These are phyloP conservation scores for Evansstolkia leycettana DNA, from an alignment of 495 filamentous ascomycete genomes.

Conservation along the genomic window DNA sequence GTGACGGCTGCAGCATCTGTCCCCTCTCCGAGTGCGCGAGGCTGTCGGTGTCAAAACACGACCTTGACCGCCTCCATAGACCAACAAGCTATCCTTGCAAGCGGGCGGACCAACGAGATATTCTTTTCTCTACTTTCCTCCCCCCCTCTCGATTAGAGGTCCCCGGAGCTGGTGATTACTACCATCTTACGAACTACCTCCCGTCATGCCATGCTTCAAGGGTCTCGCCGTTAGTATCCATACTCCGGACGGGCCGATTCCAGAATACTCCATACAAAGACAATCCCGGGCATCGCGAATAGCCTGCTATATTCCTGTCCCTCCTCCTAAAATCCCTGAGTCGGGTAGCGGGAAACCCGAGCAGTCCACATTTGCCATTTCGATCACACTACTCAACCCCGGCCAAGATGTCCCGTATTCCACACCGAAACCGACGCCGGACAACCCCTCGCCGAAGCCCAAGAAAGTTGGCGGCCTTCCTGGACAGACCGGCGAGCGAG, in stretches of 20 bases:
- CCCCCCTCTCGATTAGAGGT: not conserved
- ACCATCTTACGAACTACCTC: constrained; percentile 1
- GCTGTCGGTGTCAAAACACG: no score
- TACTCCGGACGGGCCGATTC: constrained; percentile 73
- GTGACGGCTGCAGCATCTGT: not conserved
- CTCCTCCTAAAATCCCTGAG: constrained; percentile 64
- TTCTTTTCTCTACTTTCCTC: not conserved
- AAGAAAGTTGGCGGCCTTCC: constrained; percentile 65
- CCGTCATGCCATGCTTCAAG: constrained; percentile 89
- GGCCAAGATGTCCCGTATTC: constrained; percentile 84
- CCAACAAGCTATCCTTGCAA: constrained; percentile 3
- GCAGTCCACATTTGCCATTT: constrained; percentile 89
- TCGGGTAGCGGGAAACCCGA: constrained; percentile 62
- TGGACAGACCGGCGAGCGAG: constrained; percentile 39
- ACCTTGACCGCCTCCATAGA: constrained; percentile 12
- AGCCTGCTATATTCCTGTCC: constrained; percentile 92
- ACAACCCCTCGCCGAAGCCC: constrained; percentile 62
- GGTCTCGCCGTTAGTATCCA: constrained; percentile 95
- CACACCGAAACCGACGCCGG: constrained; percentile 57
- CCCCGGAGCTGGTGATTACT: not conserved
- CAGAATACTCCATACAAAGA: constrained; percentile 90
- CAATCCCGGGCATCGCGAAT: constrained; percentile 84
- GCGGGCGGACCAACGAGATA: no score
- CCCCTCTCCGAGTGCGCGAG: no score
- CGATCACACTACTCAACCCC: constrained; percentile 86